phyloP scores from a whole-genome alignment of 139 green algal genomes.

The Edaphochlamys debaryana region DNA sequence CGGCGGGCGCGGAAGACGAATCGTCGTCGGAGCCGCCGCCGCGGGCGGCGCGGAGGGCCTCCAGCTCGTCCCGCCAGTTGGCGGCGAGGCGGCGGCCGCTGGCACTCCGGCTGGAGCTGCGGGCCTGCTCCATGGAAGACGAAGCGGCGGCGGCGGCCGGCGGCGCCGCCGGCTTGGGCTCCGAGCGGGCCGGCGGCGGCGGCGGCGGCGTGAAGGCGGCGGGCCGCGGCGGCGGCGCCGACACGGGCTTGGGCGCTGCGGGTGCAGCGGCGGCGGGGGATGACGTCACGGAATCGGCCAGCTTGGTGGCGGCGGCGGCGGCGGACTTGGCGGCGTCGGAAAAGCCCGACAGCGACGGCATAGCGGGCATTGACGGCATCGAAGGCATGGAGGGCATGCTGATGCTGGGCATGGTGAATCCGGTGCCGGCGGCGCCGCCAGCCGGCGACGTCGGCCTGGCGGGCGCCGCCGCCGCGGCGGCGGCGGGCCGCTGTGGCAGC shows the following conservation, averaged over 20 bases:
- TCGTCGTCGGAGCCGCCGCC: not conserved
- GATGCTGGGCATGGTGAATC: not conserved
- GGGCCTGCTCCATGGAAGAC: not conserved
- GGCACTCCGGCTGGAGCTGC: conserved; percentile 5
- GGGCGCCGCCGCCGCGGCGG: not conserved
- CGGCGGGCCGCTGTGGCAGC: not conserved
- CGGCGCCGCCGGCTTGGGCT: too few species aligned
- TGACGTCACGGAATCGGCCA: not conserved
- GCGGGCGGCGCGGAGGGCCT: not conserved
- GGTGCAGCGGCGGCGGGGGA: not conserved
- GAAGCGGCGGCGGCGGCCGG: not conserved
- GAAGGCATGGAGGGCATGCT: too few species aligned
- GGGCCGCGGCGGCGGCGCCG: too few species aligned
- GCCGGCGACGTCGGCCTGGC: not conserved
- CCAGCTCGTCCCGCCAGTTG: conserved; percentile 34
- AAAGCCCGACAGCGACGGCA: too few species aligned
- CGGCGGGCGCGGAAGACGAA: too few species aligned
- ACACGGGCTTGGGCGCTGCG: too few species aligned
- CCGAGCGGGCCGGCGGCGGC: too few species aligned
- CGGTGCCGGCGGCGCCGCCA: not conserved
- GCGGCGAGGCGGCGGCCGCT: not conserved
- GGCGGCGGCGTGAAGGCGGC: too few species aligned
- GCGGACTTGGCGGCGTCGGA: not conserved
- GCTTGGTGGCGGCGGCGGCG: conserved; percentile 5
- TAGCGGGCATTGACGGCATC: too few species aligned